Conservation (phyloP, 2,329 filamentous ascomycete species). For the Venturia nashicola region DNA sequence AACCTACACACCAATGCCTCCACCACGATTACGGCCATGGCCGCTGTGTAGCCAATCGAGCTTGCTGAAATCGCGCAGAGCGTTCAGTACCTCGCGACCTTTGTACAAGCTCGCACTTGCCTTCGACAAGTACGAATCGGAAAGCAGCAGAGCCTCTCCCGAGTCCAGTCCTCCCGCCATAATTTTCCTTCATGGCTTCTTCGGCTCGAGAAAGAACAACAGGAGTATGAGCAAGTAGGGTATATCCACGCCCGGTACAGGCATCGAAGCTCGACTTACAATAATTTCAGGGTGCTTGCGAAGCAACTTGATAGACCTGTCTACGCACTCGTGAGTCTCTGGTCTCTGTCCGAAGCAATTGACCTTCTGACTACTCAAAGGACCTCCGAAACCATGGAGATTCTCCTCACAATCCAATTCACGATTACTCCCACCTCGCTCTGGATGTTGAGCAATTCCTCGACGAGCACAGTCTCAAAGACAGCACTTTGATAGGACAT, state of each 20-base stretch:
- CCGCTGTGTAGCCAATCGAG: neutral
- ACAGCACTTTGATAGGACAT: constrained; percentile 75
- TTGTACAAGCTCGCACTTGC: constrained; percentile 29
- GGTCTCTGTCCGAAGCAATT: neutral
- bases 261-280: neutral
- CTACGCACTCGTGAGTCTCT: constrained; percentile 60
- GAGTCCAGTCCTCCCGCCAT: constrained; percentile 36
- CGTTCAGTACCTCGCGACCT: neutral
- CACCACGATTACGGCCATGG: neutral
- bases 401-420: constrained; percentile 61
- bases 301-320: constrained; percentile 69
- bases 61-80: neutral
- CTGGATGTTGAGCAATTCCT: constrained; percentile 75
- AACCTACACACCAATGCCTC: neutral
- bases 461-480: constrained; percentile 51
- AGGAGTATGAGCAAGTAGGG: constrained; percentile 85
- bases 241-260: constrained; percentile 5
- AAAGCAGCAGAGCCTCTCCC: constrained; percentile 24
- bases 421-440: constrained; percentile 76
- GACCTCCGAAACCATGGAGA: constrained; percentile 91
- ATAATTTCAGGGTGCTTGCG: constrained; percentile 53
- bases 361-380: constrained; percentile 27
- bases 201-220: constrained; percentile 93
- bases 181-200: constrained; percentile 82
- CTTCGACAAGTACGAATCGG: constrained; percentile 52